phyloP scores from a whole-genome alignment of 306 rosid species.

The Casuarina equisetifolia region DNA sequence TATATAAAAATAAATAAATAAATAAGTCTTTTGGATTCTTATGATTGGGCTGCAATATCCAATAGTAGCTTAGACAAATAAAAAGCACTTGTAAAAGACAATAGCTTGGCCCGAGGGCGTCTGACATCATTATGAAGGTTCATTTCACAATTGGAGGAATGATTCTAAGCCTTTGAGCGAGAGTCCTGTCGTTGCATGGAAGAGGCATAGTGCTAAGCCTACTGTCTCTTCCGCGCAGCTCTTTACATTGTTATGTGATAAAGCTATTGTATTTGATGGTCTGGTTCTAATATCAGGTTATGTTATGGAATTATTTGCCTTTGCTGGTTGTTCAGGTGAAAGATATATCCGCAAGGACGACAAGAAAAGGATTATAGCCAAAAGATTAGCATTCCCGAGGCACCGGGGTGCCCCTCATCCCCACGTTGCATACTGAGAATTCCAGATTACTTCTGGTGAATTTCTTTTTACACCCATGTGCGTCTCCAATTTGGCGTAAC shows the following conservation, averaged over 20 bases:
- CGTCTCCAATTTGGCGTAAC: too few species aligned
- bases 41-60: neutral
- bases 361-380: neutral
- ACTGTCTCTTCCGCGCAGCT: neutral
- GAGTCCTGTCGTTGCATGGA: neutral
- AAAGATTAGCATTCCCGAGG: neutral
- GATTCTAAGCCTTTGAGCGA: neutral
- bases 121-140: neutral
- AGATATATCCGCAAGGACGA: neutral
- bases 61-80: neutral
- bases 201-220: neutral
- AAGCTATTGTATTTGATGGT: neutral
- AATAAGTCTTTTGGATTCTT: neutral
- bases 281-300: neutral
- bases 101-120: neutral
- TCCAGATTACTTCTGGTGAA: neutral
- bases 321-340: conserved; percentile 11
- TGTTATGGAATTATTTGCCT: neutral
- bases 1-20: neutral
- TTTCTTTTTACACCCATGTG: neutral
- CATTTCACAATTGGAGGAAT: neutral
- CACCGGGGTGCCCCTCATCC: too few species aligned
- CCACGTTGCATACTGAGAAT: neutral
- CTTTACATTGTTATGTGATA: neutral
- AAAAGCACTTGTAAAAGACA: neutral